These are phyloP conservation scores for Kwoniella dejecticola DNA, from an alignment of 768 basidiomycete species.

Conservation along the genomic window DNA sequence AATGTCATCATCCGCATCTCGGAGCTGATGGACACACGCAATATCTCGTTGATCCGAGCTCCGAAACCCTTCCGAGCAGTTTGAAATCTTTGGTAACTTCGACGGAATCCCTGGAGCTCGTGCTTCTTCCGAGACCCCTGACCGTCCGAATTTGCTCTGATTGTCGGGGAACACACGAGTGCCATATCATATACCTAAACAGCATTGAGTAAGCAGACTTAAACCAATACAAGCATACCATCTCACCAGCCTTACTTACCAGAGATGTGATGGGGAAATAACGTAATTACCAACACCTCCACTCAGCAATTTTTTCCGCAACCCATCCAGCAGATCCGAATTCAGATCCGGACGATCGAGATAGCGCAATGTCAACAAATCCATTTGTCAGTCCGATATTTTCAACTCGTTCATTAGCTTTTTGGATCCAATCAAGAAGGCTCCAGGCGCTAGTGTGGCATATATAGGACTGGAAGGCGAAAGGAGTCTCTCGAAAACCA, in stretches of 20 bases:
- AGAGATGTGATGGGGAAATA: too few species aligned
- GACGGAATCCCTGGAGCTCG: neutral
- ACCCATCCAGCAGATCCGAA: neutral
- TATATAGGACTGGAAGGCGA: slow-evolving; percentile 1
- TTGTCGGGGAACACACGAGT: neutral
- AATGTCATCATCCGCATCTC: neutral
- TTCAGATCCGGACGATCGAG: slow-evolving; percentile 9
- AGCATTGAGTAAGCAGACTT: too few species aligned
- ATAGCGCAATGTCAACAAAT: slow-evolving; percentile 10
- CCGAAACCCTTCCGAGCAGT: neutral
- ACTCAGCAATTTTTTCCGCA: neutral
- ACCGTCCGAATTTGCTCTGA: neutral
- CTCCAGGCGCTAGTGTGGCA: neutral
- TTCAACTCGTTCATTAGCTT: too few species aligned
- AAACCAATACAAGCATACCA: too few species aligned
- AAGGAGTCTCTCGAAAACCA: too few species aligned
- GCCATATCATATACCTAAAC: too few species aligned
- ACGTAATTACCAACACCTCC: slow-evolving; percentile 2
- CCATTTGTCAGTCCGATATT: neutral
- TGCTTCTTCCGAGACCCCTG: neutral
- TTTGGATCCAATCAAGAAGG: too few species aligned
- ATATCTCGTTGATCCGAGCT: slow-evolving; percentile 12
- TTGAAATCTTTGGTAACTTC: slow-evolving; percentile 2
- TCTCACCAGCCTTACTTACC: too few species aligned
- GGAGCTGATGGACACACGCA: slow-evolving; percentile 3